These are phyloP conservation scores for Plasmodium yoelii DNA, from an alignment of 169 alveolate species.

Conservation along the genomic window DNA sequence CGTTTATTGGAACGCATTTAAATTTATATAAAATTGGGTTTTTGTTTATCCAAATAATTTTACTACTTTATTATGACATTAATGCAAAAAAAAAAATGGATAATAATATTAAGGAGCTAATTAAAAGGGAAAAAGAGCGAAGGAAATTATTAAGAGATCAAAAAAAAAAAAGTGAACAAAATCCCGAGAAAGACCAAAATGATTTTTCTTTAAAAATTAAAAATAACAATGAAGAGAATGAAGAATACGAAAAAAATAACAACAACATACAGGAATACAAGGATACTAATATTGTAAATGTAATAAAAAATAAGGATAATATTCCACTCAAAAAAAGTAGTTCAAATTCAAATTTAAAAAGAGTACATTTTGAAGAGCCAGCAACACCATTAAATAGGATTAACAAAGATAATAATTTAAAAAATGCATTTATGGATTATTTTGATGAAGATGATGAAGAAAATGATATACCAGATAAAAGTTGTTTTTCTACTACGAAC, in stretches of 20 bases:
- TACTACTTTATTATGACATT: no score
- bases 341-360: background rate
- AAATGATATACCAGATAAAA: background rate
- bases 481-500: no score
- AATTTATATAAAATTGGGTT: no score
- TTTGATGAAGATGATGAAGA: constrained; percentile 23
- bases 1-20: no score
- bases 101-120: constrained; percentile 38
- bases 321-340: background rate
- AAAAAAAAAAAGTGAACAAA: constrained; percentile 27
- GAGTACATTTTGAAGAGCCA: constrained; percentile 27
- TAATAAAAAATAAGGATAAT: background rate
- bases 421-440: constrained; percentile 45
- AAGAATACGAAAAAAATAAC: background rate
- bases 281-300: background rate
- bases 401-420: constrained; percentile 39
- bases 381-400: constrained; percentile 39
- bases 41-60: no score
- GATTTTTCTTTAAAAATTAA: constrained; percentile 38
- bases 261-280: background rate
- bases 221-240: constrained; percentile 28
- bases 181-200: background rate
- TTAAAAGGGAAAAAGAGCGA: constrained; percentile 58
- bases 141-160: constrained; percentile 51
- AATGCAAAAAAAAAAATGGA: constrained; percentile 8